A percentile compares a stretch with the other conserved stretches of the same genome.
Evolutionary conservation across 1,139 yeast genomes (phyloP).

Genomic region (Dujonia santamariae): DNA sequence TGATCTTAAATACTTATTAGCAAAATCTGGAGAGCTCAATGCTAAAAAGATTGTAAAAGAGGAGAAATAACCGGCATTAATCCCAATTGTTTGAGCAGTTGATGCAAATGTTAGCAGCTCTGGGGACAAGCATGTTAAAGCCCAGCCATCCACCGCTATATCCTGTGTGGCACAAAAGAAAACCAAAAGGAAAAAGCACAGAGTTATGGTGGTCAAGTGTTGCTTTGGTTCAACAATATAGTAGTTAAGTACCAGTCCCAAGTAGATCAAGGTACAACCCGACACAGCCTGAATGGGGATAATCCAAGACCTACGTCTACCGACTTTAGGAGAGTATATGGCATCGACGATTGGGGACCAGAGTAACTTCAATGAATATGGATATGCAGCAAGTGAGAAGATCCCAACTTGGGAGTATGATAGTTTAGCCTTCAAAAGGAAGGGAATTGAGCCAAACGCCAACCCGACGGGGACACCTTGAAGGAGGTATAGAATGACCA

Average conservation of each 20-base stretch:
- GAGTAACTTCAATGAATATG: conserved; percentile 83
- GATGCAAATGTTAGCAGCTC: conserved; percentile 89
- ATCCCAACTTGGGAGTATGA: conserved; percentile 90
- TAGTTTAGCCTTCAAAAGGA: conserved; percentile 73
- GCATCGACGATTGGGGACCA: conserved; percentile 99
- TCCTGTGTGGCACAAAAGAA: conserved; percentile 96
- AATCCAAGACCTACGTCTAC: conserved; percentile 92
- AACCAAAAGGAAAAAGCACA: conserved; percentile 70
- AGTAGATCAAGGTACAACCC: conserved; percentile 59
- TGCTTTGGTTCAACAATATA: conserved; percentile 55
- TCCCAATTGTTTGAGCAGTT: conserved; percentile 95
- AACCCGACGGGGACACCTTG: conserved; percentile 97
- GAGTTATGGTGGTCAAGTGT: conserved; percentile 54
- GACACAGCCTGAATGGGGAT: conserved; percentile 84
- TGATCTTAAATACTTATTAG: conserved; percentile 73
- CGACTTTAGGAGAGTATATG: conserved; percentile 60
- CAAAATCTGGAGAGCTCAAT: conserved; percentile 87
- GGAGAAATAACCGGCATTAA: conserved; percentile 88
- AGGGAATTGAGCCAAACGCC: conserved; percentile 96
- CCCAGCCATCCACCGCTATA: conserved; percentile 99
- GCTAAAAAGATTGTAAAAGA: conserved; percentile 91
- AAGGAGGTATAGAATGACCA: conserved; percentile 70
- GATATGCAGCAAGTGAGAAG: conserved; percentile 89
- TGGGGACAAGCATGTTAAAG: conserved; percentile 77
- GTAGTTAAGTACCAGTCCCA: conserved; percentile 60